phyloP scores from a whole-genome alignment of 257 asterid genomes.

The Coffea canephora region DNA sequence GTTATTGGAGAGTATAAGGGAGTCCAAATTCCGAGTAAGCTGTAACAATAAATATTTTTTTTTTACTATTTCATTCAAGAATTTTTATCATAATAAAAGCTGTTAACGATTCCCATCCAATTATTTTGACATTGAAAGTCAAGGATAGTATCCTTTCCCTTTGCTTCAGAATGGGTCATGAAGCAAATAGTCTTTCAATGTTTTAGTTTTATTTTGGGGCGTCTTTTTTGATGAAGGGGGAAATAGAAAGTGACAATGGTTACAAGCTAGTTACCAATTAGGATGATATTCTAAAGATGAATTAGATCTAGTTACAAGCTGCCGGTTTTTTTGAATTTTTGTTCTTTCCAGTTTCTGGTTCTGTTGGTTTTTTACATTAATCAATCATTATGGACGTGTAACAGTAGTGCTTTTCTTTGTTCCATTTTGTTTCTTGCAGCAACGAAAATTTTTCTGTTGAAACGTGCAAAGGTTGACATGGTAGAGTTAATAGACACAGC shows the following conservation, averaged over 20 bases:
- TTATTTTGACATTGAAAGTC: background rate
- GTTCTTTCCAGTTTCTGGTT: background rate
- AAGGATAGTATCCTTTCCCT: background rate
- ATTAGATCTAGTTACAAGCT: background rate
- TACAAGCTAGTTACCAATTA: background rate
- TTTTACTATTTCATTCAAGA: background rate
- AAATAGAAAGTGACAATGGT: background rate
- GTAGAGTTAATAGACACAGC: constrained; percentile 11
- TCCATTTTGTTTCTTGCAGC: constrained; percentile 31
- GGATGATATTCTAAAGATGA: background rate
- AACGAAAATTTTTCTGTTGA: constrained; percentile 57
- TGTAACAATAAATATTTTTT: background rate
- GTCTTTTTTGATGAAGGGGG: background rate
- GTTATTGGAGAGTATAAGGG: constrained; percentile 62
- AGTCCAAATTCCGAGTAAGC: constrained; percentile 65
- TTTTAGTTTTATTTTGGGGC: background rate
- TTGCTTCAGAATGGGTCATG: background rate
- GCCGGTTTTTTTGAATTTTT: background rate
- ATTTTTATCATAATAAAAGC: background rate
- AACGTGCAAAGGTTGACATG: constrained; percentile 11
- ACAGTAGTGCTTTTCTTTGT: background rate
- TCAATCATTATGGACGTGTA: background rate
- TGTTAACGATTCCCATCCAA: background rate
- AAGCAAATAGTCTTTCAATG: background rate
- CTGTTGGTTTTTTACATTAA: background rate